These are phyloP conservation scores for Teratosphaeria destructans DNA, from an alignment of 2,329 filamentous ascomycete genomes.

Conservation along the genomic window DNA sequence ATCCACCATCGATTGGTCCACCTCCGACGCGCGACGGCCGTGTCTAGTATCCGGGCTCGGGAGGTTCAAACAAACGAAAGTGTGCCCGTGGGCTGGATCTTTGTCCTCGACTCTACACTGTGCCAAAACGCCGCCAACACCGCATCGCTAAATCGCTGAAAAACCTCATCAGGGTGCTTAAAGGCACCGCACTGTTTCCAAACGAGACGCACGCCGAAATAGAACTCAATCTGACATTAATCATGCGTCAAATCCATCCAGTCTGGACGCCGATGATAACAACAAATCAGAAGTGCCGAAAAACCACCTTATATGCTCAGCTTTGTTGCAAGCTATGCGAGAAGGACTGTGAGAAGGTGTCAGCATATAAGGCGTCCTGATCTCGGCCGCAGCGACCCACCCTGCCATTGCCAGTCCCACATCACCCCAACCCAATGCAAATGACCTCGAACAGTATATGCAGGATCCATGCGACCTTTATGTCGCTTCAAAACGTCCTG, in stretches of 20 bases:
- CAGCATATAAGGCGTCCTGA: not conserved
- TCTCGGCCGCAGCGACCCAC: conserved; percentile 34
- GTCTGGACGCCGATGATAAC: not conserved
- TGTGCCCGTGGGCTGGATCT: not conserved
- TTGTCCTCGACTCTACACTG: not conserved
- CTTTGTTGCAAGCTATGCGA: conserved; percentile 23
- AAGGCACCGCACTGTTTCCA: not conserved
- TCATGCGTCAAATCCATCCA: not conserved
- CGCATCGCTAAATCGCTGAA: conserved; percentile 6
- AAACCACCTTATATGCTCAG: too few species aligned
- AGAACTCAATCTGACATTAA: not conserved
- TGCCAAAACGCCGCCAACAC: conserved; percentile 2
- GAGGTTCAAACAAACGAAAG: not conserved
- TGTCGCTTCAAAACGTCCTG: conserved; percentile 11
- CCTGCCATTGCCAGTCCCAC: conserved; percentile 64
- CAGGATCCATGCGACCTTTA: conserved; percentile 37
- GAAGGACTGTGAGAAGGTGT: conserved; percentile 24
- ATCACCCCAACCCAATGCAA: conserved; percentile 63
- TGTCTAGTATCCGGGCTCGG: not conserved
- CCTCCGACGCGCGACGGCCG: not conserved
- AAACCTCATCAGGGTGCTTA: not conserved
- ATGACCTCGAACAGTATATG: conserved; percentile 54
- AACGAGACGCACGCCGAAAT: not conserved
- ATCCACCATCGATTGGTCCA: too few species aligned
- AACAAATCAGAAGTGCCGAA: not conserved